These are phyloP conservation scores for Coprinopsis strossmayeri DNA, from an alignment of 768 basidiomycete species.

Conservation along the genomic window DNA sequence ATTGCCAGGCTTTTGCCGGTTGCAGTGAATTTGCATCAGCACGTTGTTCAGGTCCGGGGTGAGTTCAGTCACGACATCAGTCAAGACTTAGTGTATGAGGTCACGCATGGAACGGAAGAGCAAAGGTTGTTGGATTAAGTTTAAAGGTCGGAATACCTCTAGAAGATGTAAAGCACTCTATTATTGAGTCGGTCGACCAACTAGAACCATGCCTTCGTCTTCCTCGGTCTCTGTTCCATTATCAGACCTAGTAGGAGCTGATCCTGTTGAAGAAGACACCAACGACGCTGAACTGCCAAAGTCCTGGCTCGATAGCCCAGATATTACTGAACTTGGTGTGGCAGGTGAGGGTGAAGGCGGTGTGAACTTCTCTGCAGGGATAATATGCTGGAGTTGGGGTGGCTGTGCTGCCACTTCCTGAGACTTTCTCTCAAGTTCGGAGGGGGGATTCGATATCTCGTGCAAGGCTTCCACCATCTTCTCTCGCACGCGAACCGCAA, in stretches of 20 bases:
- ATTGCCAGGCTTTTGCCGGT: too few relatives aligned
- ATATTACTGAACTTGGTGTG: slow-evolving; percentile 1
- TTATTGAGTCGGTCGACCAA: slow-evolving; percentile 46
- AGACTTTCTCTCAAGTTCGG: too few relatives aligned
- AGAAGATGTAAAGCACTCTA: neutral
- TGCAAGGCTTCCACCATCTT: slow-evolving; percentile 74
- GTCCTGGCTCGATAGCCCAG: slow-evolving; percentile 1
- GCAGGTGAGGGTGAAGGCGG: slow-evolving; percentile 4
- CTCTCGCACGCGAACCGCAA: slow-evolving; percentile 62
- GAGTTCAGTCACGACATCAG: too few relatives aligned
- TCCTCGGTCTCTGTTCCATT: slow-evolving; percentile 72
- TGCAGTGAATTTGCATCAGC: too few relatives aligned
- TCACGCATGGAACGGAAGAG: too few relatives aligned
- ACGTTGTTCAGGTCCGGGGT: too few relatives aligned
- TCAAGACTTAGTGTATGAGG: too few relatives aligned
- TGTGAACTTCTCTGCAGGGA: slow-evolving; percentile 2
- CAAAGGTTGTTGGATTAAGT: neutral
- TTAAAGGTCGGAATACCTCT: neutral
- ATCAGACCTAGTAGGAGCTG: slow-evolving; percentile 41
- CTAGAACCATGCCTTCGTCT: slow-evolving; percentile 78
- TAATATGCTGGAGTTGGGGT: too few relatives aligned
- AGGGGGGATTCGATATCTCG: slow-evolving; percentile 65
- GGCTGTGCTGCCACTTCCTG: too few relatives aligned
- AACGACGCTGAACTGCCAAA: slow-evolving; percentile 22
- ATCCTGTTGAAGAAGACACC: slow-evolving; percentile 25